phyloP scores from a whole-genome alignment of 257 asterid species.

The Plantago ovata region DNA sequence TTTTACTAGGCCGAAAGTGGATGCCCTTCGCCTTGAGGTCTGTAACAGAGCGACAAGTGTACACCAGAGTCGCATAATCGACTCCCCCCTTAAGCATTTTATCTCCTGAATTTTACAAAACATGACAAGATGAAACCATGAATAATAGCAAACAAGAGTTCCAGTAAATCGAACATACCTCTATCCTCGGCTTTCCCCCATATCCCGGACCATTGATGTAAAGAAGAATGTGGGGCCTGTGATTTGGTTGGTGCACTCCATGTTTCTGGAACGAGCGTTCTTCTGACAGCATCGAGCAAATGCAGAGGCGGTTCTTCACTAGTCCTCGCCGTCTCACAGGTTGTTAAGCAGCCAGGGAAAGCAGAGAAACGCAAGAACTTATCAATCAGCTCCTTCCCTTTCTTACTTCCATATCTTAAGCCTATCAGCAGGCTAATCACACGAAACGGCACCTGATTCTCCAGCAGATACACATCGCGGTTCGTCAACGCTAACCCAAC shows the following conservation, averaged over 20 bases:
- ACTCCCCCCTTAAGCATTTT: background rate
- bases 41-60: slow-evolving; percentile 21
- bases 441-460: slow-evolving; percentile 23
- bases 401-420: slow-evolving; percentile 1
- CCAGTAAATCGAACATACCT: background rate
- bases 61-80: background rate
- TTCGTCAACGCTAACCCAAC: background rate
- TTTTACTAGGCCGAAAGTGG: slow-evolving; percentile 14
- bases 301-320: slow-evolving; percentile 15
- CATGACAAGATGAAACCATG: background rate
- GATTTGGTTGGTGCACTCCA: slow-evolving; percentile 1
- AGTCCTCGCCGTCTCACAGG: background rate
- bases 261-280: background rate
- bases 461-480: slow-evolving; percentile 19
- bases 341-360: background rate
- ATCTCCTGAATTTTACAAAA: background rate
- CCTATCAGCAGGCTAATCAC: slow-evolving; percentile 12
- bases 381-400: slow-evolving; percentile 10
- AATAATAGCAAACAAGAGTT: background rate
- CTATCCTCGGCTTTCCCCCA: background rate
- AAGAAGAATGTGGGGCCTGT: background rate
- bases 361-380: background rate
- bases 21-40: slow-evolving; percentile 40
- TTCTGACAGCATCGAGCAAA: slow-evolving; percentile 17
- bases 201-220: background rate